Base-by-base conservation (phyloP, 192 early-diverging fungal species). In the Coemansia furcata region DNA sequence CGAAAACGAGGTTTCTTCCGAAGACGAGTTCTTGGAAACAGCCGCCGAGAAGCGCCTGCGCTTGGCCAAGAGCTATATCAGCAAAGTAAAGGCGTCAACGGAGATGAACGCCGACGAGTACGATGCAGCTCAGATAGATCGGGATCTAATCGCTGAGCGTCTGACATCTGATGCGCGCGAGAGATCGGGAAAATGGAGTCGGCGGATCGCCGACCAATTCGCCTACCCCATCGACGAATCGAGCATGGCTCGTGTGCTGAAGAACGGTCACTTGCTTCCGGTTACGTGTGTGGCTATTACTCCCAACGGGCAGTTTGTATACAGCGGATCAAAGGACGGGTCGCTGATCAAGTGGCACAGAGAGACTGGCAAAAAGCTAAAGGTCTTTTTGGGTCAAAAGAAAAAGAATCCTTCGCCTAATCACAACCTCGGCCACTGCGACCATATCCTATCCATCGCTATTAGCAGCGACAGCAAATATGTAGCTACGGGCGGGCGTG, bases 41-140 rank as follows among this genome's bases (percentile, higher is more conserved):
- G 87, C 96, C 1, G 94, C 96, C 0, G 92, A 96, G 70, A 98
- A 98, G 71, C 88, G 96, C 15, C 78, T 97, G 65, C 85, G 98
- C 33, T 82, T 99, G 61, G 96, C 98, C 39, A 98, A 98, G 84
- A 82, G 87, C 42, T 99, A 99, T 73, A 84, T 99, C 30, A 83
- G 86, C 49, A 91, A 89, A 60, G 86, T 98, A 39, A 79, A 92
- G 68, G 83, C 38, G 47, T 66, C 68, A 6, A 72, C 76, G 17
- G 59, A 83, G 76, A 71, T 82, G 38, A 87, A 88, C 19, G 78
- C 86, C 14, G 88, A 76, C 52, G 97, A 92, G 52, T 90, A 93
- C 63, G 95, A 96, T 79, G 97, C 95, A 3, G 91, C 85, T 47
- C 91, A 96, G 66, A 89, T 98, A 37, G 97, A 99, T 78, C 84